These are phyloP conservation scores for Exophiala alcalophila DNA, from an alignment of 2,329 filamentous ascomycete genomes.

Conservation along the genomic window DNA sequence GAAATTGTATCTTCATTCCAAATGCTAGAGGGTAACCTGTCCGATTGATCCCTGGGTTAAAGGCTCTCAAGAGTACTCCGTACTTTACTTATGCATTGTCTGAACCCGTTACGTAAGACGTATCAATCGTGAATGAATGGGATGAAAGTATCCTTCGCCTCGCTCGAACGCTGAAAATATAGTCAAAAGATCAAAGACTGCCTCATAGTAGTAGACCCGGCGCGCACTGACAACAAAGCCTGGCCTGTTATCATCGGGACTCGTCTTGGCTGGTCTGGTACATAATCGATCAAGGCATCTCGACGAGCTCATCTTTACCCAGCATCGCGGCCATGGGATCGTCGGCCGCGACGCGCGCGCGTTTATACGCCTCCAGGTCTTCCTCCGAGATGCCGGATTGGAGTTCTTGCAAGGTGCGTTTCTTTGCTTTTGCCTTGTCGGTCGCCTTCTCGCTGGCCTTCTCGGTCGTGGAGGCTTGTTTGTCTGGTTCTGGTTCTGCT, in stretches of 20 bases:
- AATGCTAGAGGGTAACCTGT: no score
- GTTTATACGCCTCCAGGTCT: constrained; percentile 81
- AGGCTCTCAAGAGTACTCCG: no score
- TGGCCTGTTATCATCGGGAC: no score
- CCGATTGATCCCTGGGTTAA: no score
- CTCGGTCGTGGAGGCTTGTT: constrained; percentile 20
- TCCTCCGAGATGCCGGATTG: constrained; percentile 73
- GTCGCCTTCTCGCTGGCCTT: no score
- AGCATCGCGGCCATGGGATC: constrained; percentile 78
- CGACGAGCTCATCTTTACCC: constrained; percentile 23
- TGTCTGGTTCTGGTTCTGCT: constrained; percentile 29
- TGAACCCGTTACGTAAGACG: no score
- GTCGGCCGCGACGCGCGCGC: constrained; percentile 67
- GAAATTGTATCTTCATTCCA: no score
- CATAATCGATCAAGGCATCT: constrained; percentile 3
- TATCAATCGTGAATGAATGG: no score
- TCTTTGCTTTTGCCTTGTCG: constrained; percentile 47
- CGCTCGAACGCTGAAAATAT: background rate
- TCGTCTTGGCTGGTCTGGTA: background rate
- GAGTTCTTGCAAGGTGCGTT: constrained; percentile 76
- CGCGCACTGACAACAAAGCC: no score
- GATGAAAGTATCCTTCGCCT: no score
- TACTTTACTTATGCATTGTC: no score
- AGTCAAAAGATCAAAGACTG: no score
- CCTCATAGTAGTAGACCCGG: background rate